phyloP scores from a whole-genome alignment of 345 rosid genomes.

The Limnanthes douglasii region DNA sequence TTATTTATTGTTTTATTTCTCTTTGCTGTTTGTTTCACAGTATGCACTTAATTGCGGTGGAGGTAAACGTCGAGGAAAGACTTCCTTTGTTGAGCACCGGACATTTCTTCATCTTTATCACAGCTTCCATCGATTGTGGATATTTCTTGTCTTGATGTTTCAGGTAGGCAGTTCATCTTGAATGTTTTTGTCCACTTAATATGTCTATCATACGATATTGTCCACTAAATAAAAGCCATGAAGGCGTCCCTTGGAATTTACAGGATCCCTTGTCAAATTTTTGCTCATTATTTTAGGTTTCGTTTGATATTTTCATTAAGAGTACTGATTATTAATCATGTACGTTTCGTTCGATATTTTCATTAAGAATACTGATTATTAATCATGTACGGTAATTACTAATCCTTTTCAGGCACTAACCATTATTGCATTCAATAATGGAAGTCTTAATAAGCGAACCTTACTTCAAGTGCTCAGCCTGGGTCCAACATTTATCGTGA shows the following conservation, averaged over 20 bases:
- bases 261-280: no score
- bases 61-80: constrained; percentile 62
- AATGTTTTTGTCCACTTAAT: no score
- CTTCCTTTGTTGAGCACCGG: constrained; percentile 94
- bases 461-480: constrained; percentile 65
- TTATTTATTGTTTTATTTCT: neutral
- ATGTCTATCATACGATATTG: no score
- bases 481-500: constrained; percentile 89
- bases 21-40: constrained; percentile 22
- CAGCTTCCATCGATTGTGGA: constrained; percentile 97
- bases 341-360: no score
- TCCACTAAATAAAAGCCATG: no score
- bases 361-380: no score
- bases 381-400: no score
- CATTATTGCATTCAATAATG: constrained; percentile 69
- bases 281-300: no score
- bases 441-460: constrained; percentile 31
- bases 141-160: constrained; percentile 93
- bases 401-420: constrained; percentile 49
- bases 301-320: no score
- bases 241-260: no score
- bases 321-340: no score
- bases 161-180: constrained; percentile 41
- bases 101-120: constrained; percentile 93
- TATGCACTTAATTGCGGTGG: constrained; percentile 47